These are phyloP conservation scores for Agarophyton chilense DNA, from an alignment of 23 red algal genomes.

Conservation along the genomic window DNA sequence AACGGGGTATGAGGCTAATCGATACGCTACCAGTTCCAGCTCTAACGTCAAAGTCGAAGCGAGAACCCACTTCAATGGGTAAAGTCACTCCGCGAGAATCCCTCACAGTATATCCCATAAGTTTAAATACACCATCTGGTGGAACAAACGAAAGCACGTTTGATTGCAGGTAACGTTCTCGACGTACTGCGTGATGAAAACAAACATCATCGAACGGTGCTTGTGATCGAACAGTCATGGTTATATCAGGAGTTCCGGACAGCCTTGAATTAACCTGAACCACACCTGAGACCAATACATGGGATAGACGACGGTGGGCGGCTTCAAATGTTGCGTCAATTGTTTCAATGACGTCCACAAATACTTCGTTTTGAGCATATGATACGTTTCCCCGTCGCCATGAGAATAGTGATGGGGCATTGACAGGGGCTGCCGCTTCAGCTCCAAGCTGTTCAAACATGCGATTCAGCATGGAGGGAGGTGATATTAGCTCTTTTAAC, in stretches of 20 bases:
- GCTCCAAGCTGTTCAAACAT: conserved; percentile 63
- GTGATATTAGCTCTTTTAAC: conserved; percentile 81
- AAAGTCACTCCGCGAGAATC: conserved; percentile 50
- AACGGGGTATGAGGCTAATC: conserved; percentile 58
- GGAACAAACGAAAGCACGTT: conserved; percentile 81
- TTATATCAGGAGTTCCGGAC: conserved; percentile 85
- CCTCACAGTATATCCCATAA: conserved; percentile 72
- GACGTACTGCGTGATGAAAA: conserved; percentile 81
- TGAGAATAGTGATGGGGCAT: conserved; percentile 27
- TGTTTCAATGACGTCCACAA: conserved; percentile 88
- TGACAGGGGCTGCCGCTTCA: conserved; percentile 6
- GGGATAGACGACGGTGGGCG: conserved; percentile 28
- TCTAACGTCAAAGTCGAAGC: conserved; percentile 51
- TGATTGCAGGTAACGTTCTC: conserved; percentile 50
- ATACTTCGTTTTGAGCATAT: conserved; percentile 92
- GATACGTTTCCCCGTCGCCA: conserved; percentile 73
- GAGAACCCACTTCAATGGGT: conserved; percentile 65
- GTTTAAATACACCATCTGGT: conserved; percentile 82
- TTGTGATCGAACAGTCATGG: conserved; percentile 58
- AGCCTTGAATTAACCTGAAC: conserved; percentile 74
- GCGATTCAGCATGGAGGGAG: conserved; percentile 74
- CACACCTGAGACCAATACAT: conserved; percentile 54
- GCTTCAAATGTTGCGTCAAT: conserved; percentile 72
- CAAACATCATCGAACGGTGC: conserved; percentile 65
- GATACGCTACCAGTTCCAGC: conserved; percentile 56